Conservation (phyloP, 352 stramenopile species). For the Pythium rishiriense region DNA sequence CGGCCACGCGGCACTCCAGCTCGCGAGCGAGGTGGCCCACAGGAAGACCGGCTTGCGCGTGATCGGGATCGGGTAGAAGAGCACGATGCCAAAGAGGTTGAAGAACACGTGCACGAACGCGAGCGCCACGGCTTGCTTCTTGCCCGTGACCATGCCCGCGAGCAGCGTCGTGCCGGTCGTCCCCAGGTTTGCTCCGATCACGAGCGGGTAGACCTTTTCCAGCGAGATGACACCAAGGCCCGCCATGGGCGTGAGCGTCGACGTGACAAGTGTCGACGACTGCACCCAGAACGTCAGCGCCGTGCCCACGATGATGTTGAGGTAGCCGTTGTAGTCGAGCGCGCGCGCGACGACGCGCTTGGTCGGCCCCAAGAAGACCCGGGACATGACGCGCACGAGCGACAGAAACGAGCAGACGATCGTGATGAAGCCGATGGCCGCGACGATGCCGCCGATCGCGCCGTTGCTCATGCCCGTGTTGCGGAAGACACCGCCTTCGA, state of each 20-base stretch:
- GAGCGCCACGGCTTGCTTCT: slow-evolving; percentile 77
- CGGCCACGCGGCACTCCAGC: slow-evolving; percentile 60
- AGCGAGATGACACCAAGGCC: slow-evolving; percentile 86
- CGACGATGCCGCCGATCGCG: slow-evolving; percentile 45
- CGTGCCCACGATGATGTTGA: slow-evolving; percentile 85
- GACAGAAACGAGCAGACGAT: slow-evolving; percentile 45
- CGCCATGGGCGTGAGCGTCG: slow-evolving; percentile 85
- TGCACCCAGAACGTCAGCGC: slow-evolving; percentile 89
- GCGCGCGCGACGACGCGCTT: slow-evolving; percentile 84
- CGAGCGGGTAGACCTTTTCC: slow-evolving; percentile 88
- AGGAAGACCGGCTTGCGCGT: slow-evolving; percentile 79
- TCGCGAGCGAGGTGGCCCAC: slow-evolving; percentile 67
- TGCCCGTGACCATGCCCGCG: slow-evolving; percentile 82
- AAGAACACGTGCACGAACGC: slow-evolving; percentile 92
- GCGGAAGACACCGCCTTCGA: slow-evolving; percentile 41
- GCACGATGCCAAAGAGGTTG: slow-evolving; percentile 88
- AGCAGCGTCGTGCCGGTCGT: slow-evolving; percentile 90
- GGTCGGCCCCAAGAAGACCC: slow-evolving; percentile 77
- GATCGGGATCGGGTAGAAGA: slow-evolving; percentile 91
- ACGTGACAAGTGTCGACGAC: slow-evolving; percentile 90
- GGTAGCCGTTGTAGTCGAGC: slow-evolving; percentile 88
- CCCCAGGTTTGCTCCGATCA: slow-evolving; percentile 91
- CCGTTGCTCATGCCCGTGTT: slow-evolving; percentile 36
- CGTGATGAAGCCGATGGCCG: slow-evolving; percentile 44
- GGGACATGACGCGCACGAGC: slow-evolving; percentile 35